Base-by-base conservation (phyloP, 345 rosid species). In the Sapria himalayana region DNA sequence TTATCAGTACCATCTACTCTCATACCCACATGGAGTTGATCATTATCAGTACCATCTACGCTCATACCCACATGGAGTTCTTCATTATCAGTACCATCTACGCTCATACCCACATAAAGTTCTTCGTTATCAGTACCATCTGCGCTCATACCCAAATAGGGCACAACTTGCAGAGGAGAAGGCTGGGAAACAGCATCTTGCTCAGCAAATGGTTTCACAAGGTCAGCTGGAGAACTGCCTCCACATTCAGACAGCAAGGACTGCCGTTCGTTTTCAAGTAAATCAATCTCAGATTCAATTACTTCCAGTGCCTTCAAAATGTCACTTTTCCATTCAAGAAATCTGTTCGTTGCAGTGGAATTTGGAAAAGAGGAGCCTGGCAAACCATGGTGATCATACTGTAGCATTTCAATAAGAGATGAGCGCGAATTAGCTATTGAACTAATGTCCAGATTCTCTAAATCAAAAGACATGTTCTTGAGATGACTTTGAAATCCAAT, bases 211-310 rank as follows among this genome's bases (percentile, higher is more conserved):
- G 46, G 46, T 35, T 55, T 48, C 5, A 29, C 63, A 41, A 39
- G 22, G 37, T 37, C 50, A 40, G 43, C 70, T 16, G 48, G 53
- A 24, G 27, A 22, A 20, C 52, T 47, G 41, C 48, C 61, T 43
- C 72, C 58, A 50, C 52, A 46, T 39, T 58, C 66, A 42, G 45
- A 64, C 57, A 57, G 57, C 60, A 80, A 54, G 3, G 45, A 45
- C 73, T 64, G 71, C 0, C 68, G 71, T 52, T 85, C 81, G 59
- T 50, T 80, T 62, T 84, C 99, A 49, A 75, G 85, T 1, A 55
- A 70, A 56, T 84, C 99, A 63, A 91, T 80, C 69, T 91, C 89
- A 22, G 75, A 63, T 47, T 91, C 99, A 0, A 80, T 75, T 57
- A 49, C 49, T 65, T 77, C 93, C 59, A 91, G 39, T 15, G 60